phyloP scores from a whole-genome alignment of 116 monocot species.

The Cymodocea nodosa region DNA sequence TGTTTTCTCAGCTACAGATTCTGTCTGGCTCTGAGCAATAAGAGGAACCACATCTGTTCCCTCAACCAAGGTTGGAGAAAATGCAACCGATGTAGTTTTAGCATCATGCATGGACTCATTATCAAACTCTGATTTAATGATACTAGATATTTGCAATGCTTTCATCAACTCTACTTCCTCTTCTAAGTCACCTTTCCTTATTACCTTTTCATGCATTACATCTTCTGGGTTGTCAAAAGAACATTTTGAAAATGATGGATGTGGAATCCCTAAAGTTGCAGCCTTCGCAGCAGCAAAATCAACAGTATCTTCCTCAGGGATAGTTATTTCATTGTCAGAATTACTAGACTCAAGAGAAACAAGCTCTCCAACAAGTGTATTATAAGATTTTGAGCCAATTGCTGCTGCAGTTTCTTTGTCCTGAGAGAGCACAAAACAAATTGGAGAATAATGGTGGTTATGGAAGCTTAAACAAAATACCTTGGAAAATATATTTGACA shows the following conservation, averaged over 20 bases:
- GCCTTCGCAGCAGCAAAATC: slow-evolving; percentile 93
- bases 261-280: slow-evolving; percentile 75
- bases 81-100: slow-evolving; percentile 5
- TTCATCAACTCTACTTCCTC: slow-evolving; percentile 64
- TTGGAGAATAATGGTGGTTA: neutral
- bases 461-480: neutral
- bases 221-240: slow-evolving; percentile 56
- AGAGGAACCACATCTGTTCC: slow-evolving; percentile 10
- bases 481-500: no score
- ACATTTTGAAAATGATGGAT: slow-evolving; percentile 60
- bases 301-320: slow-evolving; percentile 47
- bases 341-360: slow-evolving; percentile 53
- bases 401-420: slow-evolving; percentile 59
- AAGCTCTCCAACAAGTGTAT: slow-evolving; percentile 74
- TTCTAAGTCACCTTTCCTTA: slow-evolving; percentile 64
- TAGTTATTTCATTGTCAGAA: slow-evolving; percentile 14
- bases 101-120: slow-evolving; percentile 12
- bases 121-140: slow-evolving; percentile 12
- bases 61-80: slow-evolving; percentile 15
- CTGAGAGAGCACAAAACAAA: slow-evolving; percentile 17
- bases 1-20: neutral
- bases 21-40: slow-evolving; percentile 7
- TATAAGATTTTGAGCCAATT: slow-evolving; percentile 90
- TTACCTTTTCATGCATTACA: slow-evolving; percentile 16
- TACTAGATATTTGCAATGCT: slow-evolving; percentile 56